phyloP scores from a whole-genome alignment of 352 stramenopile genomes.

The Phytophthora hybrid region DNA sequence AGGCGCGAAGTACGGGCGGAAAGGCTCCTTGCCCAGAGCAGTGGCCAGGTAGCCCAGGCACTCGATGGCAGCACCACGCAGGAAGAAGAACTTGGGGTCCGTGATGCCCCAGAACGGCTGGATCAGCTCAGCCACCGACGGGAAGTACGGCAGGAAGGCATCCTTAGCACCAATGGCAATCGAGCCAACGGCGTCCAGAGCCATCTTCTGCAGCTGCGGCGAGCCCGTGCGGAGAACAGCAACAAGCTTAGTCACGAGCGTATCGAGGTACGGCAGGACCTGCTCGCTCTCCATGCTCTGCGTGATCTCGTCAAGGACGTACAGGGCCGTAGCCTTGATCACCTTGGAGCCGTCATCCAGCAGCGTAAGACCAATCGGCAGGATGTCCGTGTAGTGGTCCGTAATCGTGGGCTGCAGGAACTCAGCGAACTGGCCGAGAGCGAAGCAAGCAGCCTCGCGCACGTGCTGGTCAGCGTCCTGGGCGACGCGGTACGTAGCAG shows the following conservation, averaged over 20 bases:
- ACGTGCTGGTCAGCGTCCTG: conserved; percentile 94
- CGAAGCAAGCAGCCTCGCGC: conserved; percentile 97
- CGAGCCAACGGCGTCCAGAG: conserved; percentile 95
- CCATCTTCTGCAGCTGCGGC: conserved; percentile 97
- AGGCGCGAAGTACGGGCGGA: conserved; percentile 94
- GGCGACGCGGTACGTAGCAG: conserved; percentile 91
- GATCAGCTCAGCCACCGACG: conserved; percentile 86
- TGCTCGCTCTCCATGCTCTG: conserved; percentile 97
- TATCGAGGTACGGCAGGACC: conserved; percentile 95
- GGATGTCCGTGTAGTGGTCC: conserved; percentile 94
- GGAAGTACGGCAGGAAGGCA: conserved; percentile 97
- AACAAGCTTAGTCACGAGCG: conserved; percentile 96
- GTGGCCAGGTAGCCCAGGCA: conserved; percentile 98
- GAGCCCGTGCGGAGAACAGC: conserved; percentile 92
- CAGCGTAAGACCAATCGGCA: conserved; percentile 96
- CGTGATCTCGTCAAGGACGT: conserved; percentile 99
- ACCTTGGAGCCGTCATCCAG: conserved; percentile 94
- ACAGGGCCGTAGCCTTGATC: conserved; percentile 97
- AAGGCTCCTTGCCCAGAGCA: conserved; percentile 95
- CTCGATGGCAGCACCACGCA: conserved; percentile 96
- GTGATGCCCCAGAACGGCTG: conserved; percentile 92
- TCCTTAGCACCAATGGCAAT: conserved; percentile 98
- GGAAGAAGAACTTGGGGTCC: conserved; percentile 94
- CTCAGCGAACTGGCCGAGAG: conserved; percentile 98
- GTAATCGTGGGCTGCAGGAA: conserved; percentile 98